These are phyloP conservation scores for button mushroom (Agaricus bisporus) DNA, from an alignment of 768 basidiomycete genomes.

Conservation along the genomic window DNA sequence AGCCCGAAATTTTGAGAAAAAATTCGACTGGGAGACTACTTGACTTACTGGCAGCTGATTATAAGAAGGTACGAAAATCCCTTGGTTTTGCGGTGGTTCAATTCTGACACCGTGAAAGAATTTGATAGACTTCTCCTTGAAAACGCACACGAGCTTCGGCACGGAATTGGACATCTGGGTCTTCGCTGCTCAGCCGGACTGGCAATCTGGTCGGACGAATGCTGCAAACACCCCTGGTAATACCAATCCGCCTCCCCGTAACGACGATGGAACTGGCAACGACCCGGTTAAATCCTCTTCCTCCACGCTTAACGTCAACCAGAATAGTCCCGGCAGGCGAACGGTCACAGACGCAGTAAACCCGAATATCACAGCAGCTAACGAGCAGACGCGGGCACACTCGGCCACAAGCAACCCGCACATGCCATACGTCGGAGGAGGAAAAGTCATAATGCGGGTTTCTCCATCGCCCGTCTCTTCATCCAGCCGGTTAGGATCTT, in stretches of 20 bases:
- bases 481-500: background rate
- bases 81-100: background rate
- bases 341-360: background rate
- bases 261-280: background rate
- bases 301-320: background rate
- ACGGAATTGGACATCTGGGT: background rate
- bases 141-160: too few species aligned
- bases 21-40: background rate
- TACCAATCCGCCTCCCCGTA: background rate
- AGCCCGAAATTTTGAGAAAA: background rate
- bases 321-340: background rate
- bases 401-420: background rate
- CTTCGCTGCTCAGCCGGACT: background rate
- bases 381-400: background rate
- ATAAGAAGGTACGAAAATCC: background rate
- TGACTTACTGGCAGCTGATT: background rate
- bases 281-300: background rate
- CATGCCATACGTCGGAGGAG: background rate
- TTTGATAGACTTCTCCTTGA: too few species aligned
- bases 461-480: background rate
- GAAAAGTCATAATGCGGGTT: background rate
- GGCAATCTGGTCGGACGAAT: background rate
- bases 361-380: background rate
- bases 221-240: background rate
- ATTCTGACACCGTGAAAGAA: background rate